A percentile compares a stretch with the other conserved stretches of the same genome.
Conservation (phyloP, 2,329 filamentous ascomycete genomes). For the Nemania sp. region DNA sequence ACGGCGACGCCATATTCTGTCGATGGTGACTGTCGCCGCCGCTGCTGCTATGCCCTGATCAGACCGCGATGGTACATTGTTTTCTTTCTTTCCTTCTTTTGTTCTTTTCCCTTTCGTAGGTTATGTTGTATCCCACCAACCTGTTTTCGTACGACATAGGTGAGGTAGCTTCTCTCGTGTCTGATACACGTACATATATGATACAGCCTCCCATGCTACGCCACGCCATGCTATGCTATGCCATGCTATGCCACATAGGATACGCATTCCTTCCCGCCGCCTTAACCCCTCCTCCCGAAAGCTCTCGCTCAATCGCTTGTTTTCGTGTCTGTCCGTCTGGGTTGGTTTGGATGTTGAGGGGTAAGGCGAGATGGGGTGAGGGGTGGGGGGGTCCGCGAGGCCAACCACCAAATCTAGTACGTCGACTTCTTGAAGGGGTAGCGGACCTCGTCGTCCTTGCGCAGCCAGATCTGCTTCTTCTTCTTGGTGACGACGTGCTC, state of each 20-base stretch:
- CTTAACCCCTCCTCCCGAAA: not conserved
- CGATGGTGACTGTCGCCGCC: slow-evolving; percentile 5
- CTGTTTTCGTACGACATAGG: not conserved
- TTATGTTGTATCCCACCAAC: slow-evolving; percentile 14
- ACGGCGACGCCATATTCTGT: slow-evolving; percentile 3
- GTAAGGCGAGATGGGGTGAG: not conserved
- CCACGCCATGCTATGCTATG: no score
- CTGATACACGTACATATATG: slow-evolving; percentile 12
- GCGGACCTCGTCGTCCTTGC: slow-evolving; percentile 77
- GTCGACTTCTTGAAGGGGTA: slow-evolving; percentile 59
- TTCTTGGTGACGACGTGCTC: slow-evolving; percentile 88
- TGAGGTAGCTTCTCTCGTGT: not conserved
- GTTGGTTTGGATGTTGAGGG: not conserved
- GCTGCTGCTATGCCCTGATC: slow-evolving; percentile 6
- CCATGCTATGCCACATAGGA: no score
- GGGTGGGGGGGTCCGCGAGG: no score
- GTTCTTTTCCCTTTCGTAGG: not conserved
- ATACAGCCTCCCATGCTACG: slow-evolving; percentile 15
- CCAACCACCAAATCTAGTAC: not conserved
- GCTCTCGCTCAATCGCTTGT: not conserved
- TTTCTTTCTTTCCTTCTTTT: no score
- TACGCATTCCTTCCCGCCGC: no score
- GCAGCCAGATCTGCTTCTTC: slow-evolving; percentile 83
- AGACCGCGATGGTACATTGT: slow-evolving; percentile 12
- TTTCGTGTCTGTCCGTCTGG: not conserved